Evolutionary conservation across 1,284 basidiomycete genomes (phyloP), one percentile per base, ranked within the genome.

Genomic region (Wallemia hederae): DNA sequence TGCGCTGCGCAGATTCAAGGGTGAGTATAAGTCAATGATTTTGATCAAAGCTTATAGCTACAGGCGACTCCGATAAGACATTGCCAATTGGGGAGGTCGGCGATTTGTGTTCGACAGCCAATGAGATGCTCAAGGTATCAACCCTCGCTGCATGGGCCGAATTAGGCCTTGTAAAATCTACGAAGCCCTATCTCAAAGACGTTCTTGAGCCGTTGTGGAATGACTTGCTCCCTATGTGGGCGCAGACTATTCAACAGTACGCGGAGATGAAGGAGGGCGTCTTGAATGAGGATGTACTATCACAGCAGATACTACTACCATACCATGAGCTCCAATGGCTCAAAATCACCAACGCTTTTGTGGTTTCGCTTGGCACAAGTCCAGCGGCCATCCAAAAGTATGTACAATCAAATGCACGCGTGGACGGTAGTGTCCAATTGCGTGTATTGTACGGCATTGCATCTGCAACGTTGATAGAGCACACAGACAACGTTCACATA

Each of bases 131-230:
- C 60, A 81, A 89, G 62, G 85, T 97, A 31, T 90, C 92, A 0
- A 86, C 88, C 2, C 75, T 97, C 27, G 83, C 88, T 0, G 94
- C 92, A 0, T 99, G 92, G 92, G 91, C 92, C 17, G 83, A 94
- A 68, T 75, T 99, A 14, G 80, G 91, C 67, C 78, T 90, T 1
- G 81, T 91, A 0, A 83, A 82, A 62, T 70, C 75, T 0, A 74
- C 78, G 33, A 86, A 91, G 67, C 67, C 70, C 0, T 96, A 96
- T 70, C 77, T 98, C 3, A 73, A 77, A 27, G 76, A 83, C 24
- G 85, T 99, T 1, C 78, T 98, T 59, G 78, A 81, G 66, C 90
- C 92, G 2, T 82, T 90, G 61, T 99, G 94, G 94, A 78, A 94
- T 57, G 81, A 85, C 0, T 79, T 83, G 1, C 73, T 49, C 3